These are phyloP conservation scores for Cubamyces lactineus DNA, from an alignment of 768 basidiomycete species.

Conservation along the genomic window DNA sequence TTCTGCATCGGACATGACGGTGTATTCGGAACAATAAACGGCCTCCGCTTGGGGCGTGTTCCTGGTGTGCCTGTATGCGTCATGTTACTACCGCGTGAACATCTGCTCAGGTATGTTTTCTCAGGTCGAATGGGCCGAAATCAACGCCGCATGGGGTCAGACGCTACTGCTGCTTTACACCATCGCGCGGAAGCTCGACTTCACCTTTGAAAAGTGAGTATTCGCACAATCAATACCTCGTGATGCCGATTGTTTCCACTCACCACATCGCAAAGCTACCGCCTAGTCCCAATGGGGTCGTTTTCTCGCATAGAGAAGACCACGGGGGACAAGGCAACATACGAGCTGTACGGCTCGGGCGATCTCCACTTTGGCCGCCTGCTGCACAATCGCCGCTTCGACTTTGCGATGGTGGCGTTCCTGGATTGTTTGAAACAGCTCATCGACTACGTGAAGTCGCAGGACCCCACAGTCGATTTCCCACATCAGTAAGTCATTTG, in stretches of 20 bases:
- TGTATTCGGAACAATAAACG: conserved; percentile 97
- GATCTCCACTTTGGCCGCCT: conserved; percentile 88
- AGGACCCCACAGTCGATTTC: conserved; percentile 75
- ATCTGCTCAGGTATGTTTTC: background rate
- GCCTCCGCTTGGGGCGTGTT: conserved; percentile 86
- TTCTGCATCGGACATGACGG: conserved; percentile 96
- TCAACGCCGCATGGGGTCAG: conserved; percentile 99
- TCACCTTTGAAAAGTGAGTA: conserved; percentile 80
- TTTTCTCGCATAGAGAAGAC: conserved; percentile 91
- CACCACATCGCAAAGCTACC: conserved; percentile 60
- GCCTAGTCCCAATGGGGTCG: conserved; percentile 91
- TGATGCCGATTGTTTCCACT: background rate
- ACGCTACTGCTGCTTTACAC: conserved; percentile 90
- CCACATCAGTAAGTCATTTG: conserved; percentile 76
- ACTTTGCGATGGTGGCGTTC: conserved; percentile 95
- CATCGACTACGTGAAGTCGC: conserved; percentile 80
- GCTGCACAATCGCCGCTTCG: conserved; percentile 93
- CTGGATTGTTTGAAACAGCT: conserved; percentile 93
- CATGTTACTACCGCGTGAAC: background rate
- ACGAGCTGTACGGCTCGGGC: conserved; percentile 94
- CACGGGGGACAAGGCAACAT: conserved; percentile 78
- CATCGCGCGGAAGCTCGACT: conserved; percentile 89
- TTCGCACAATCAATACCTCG: background rate
- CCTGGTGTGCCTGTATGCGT: conserved; percentile 74
- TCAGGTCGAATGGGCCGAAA: conserved; percentile 97